Conservation (phyloP, 2,329 filamentous ascomycete species). For the Monosporascus sp. region DNA sequence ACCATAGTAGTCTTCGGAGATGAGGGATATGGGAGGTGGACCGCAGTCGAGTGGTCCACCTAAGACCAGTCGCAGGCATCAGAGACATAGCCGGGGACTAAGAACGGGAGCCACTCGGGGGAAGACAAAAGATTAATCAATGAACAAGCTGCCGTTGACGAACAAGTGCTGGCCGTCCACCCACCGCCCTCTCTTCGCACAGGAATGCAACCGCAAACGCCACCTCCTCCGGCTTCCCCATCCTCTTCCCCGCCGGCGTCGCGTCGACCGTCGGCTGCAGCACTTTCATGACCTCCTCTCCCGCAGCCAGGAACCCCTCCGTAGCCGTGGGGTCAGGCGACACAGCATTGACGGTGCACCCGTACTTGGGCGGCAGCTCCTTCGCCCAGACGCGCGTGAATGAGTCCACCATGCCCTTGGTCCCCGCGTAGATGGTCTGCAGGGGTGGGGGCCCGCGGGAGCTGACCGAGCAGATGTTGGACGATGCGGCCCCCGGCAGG, state of each 20-base stretch:
- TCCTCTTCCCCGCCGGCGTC: constrained; percentile 35
- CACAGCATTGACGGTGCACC: constrained; percentile 40
- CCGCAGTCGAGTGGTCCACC: no score
- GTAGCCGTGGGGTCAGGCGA: constrained; percentile 32
- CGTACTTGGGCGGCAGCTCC: constrained; percentile 39
- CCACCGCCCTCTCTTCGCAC: constrained; percentile 39
- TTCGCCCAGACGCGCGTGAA: constrained; percentile 40
- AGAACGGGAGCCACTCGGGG: no score
- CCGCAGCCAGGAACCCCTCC: constrained; percentile 24
- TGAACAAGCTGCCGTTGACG: no score
- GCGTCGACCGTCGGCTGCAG: constrained; percentile 36
- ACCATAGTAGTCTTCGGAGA: no score
- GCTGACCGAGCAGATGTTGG: constrained; percentile 35
- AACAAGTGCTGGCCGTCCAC: constrained; percentile 32
- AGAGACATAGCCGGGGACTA: no score
- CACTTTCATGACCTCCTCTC: constrained; percentile 33
- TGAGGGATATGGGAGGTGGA: no score
- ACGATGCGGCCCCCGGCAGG: constrained; percentile 32
- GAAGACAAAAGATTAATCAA: no score
- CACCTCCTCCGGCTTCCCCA: constrained; percentile 40
- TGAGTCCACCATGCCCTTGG: constrained; percentile 44
- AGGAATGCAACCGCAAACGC: constrained; percentile 41
- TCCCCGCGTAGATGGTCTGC: constrained; percentile 44
- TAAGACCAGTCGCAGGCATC: no score
- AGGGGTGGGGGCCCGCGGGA: constrained; percentile 28